Base-by-base conservation (phyloP, 306 rosid species). In the Acacia melanoxylon region DNA sequence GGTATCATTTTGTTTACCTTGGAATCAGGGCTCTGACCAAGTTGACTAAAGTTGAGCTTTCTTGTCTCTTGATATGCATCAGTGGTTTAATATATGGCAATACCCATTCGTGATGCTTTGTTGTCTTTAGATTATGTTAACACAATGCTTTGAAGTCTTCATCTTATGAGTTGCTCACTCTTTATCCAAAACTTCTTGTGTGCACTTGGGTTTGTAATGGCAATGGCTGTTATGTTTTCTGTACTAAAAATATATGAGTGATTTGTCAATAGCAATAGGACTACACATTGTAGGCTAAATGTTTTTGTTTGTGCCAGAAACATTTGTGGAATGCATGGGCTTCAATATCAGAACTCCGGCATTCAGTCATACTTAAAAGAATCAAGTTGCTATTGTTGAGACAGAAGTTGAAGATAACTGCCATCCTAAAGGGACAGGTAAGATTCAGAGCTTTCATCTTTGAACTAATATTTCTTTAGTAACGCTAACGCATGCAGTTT, bases 321-420 rank as follows among this genome's bases (percentile, higher is more conserved):
- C 90, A 91, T 87, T 84, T 96, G 77, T 96, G 99, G 99, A 93
- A 96, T 90, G 98, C 97, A 68, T 96, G 98, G 99, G 97, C 92
- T 78, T 86, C 97, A 81, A 96, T 91, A 75, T 96, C 99, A 72
- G 99, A 96, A 83, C 92, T 96, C 29, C 94, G 99, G 74, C 98
- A 96, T 83, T 88, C 92, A 76, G 99, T 96, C 88, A 92, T 97
- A 48, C 99, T 92, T 70, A 96, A 92, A 90, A 90, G 98, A 89
- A 90, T 96, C 97, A 96, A 96, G 89, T 89, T 96, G 82, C 85
- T 96, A 68, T 86, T 96, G 86, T 79, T 96, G 89, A 90, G 95
- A 89, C 94, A 92, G 85, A 96, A 96, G 75, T 89, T 96, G 90
- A 96, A 93, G 97, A 86, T 96, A 76, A 90, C 98, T 85, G 88